phyloP scores from a whole-genome alignment of 768 basidiomycete species.

The Amanita jacksonii region DNA sequence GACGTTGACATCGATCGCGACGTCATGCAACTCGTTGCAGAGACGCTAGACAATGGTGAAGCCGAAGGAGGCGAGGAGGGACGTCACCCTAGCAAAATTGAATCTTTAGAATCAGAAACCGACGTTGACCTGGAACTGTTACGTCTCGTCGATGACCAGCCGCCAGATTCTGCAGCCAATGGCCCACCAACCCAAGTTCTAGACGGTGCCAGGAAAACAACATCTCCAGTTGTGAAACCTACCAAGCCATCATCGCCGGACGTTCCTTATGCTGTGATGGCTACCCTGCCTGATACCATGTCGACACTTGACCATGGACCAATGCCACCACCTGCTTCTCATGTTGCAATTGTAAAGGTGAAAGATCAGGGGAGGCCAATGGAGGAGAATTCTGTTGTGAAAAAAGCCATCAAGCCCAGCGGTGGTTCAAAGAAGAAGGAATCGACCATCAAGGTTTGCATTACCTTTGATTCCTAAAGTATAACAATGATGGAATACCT shows the following conservation, averaged over 20 bases:
- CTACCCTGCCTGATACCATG: slow-evolving; percentile 13
- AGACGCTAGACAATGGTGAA: slow-evolving; percentile 24
- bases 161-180: slow-evolving; percentile 10
- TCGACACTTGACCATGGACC: slow-evolving; percentile 38
- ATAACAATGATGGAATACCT: not conserved
- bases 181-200: not conserved
- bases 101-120: slow-evolving; percentile 24
- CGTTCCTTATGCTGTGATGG: not conserved
- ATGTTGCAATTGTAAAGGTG: slow-evolving; percentile 14
- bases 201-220: not conserved
- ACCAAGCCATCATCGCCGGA: no score
- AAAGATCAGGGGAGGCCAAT: slow-evolving; percentile 21
- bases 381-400: slow-evolving; percentile 17
- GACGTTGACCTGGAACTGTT: slow-evolving; percentile 62
- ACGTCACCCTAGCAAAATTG: slow-evolving; percentile 14
- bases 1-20: slow-evolving; percentile 34
- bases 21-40: slow-evolving; percentile 34
- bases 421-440: slow-evolving; percentile 33
- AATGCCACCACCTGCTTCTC: slow-evolving; percentile 43
- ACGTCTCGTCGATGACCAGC: slow-evolving; percentile 53
- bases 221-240: not conserved
- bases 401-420: slow-evolving; percentile 11
- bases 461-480: not conserved
- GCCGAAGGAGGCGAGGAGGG: slow-evolving; percentile 10
- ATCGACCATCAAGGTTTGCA: slow-evolving; percentile 25